Percentiles rank a stretch among this genome's conserved stretches.
phyloP scores from a whole-genome alignment of 306 rosid genomes.

The Nissolia schottii region DNA sequence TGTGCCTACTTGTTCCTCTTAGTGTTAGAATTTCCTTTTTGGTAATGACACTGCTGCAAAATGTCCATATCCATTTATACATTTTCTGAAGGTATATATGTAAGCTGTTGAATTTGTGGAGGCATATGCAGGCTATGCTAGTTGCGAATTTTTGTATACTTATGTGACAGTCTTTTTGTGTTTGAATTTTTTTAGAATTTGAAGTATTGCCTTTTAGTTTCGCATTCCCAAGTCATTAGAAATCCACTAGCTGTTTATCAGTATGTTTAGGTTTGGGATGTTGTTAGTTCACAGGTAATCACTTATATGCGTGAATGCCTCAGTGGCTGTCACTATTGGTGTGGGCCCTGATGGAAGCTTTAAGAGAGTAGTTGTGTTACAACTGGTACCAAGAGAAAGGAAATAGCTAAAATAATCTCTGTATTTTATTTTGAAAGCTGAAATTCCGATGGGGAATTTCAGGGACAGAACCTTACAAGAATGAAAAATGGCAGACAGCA shows the following conservation, averaged over 20 bases:
- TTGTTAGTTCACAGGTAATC: not conserved
- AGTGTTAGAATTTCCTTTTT: not conserved
- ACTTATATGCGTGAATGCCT: not conserved
- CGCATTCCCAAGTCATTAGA: not conserved
- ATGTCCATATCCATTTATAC: not conserved
- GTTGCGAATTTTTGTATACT: not conserved
- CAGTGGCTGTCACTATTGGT: not conserved
- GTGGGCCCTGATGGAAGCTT: not conserved
- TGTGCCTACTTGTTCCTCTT: slow-evolving; percentile 18
- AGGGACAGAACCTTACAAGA: too few relatives aligned
- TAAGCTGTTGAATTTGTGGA: not conserved
- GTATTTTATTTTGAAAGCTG: too few relatives aligned
- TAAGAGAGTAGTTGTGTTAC: not conserved
- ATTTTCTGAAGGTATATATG: not conserved
- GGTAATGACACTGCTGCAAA: not conserved
- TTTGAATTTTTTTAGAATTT: not conserved
- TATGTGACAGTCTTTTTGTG: not conserved
- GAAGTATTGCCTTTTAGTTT: not conserved
- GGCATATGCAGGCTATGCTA: too few relatives aligned
- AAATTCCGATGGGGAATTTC: too few relatives aligned
- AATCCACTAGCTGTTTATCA: not conserved
- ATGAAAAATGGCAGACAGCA: too few relatives aligned
- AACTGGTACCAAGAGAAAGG: too few relatives aligned
- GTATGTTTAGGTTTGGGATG: not conserved
- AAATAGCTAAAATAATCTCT: too few relatives aligned